Evolutionary conservation across 2,329 filamentous ascomycete genomes (phyloP), one percentile per base, ranked within the genome.

Genomic region (Esteya vermicola): DNA sequence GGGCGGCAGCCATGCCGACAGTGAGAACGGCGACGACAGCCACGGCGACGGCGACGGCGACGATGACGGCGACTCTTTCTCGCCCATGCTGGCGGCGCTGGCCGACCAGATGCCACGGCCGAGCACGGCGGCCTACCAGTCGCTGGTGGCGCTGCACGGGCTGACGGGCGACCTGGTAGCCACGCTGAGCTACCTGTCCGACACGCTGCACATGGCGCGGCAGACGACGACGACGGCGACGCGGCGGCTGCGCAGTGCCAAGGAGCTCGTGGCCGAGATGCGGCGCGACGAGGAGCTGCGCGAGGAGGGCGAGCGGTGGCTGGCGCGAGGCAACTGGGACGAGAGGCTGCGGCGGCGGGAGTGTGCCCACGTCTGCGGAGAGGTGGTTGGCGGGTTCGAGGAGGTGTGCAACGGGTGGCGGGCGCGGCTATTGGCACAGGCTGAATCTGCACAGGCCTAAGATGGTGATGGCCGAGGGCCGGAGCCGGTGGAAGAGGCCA

Each of bases 341-440:
- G 76, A 80, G 49, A 72, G 81, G 40, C 59, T 95, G 27, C 67
- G 73, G 47, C 78, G 76, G 40, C 72, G 89, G 40, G 86, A 93
- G 57, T 93, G 86, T 46, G 85, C 83, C 8, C 70, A 70, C 19
- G 82, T 89, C 13, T 96, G 91, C 58, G 71, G 78, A 5, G 85
- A 93, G 45, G 88, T 98, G 1, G 79, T 95, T 26, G 80, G 81
- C 34, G 91, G 91, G 0, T 96, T 98, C 53, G 89, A 95, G 58
- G 80, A 86, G 54, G 78, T 89, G 1, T 95, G 86, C 60, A 80
- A 88, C 42, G 73, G 75, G 42, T 91, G 88, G 82, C 75, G 88
- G 54, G 76, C 78, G 53, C 74, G 81, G 49, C 61, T 93, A 36
- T 70, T 86, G 44, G 77, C 72, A 13, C 71, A 77, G 53, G 72